Conservation (phyloP, 2,329 filamentous ascomycete genomes). For the Fusarium udum region DNA sequence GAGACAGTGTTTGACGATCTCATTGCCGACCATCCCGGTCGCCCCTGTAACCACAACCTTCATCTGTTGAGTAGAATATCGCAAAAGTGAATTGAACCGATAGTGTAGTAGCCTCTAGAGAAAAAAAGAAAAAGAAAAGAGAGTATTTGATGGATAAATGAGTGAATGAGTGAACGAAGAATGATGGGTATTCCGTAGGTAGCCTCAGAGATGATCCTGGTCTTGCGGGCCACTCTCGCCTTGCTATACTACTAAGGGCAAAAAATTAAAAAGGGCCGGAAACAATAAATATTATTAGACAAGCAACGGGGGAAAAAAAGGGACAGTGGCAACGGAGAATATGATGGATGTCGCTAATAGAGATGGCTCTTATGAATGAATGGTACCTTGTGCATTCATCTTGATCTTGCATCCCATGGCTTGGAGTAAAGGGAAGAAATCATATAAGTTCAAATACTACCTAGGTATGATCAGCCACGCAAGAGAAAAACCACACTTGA, state of each 20-base stretch:
- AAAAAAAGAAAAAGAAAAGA: not conserved
- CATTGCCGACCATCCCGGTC: constrained; percentile 66
- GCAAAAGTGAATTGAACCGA: not conserved
- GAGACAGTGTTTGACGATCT: constrained; percentile 63
- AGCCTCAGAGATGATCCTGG: constrained; percentile 23
- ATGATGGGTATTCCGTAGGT: constrained; percentile 10
- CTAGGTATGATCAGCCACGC: not conserved
- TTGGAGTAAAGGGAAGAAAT: not conserved
- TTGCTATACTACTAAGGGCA: constrained; percentile 21
- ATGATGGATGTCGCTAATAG: constrained; percentile 6
- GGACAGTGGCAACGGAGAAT: constrained; percentile 1
- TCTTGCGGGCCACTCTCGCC: constrained; percentile 29
- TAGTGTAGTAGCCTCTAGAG: not conserved
- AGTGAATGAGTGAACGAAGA: not conserved
- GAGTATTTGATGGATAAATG: not conserved
- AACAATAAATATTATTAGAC: not conserved
- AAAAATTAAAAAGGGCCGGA: constrained; percentile 23
- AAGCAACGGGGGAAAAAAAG: not conserved
- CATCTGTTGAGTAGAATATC: constrained; percentile 48
- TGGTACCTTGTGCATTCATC: not conserved
- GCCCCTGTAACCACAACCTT: constrained; percentile 68
- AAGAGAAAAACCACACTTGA: not conserved
- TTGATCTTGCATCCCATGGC: not conserved
- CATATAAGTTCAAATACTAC: not conserved
- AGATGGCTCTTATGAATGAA: not conserved